Evolutionary conservation across 352 stramenopile genomes (phyloP), one percentile per base, ranked within the genome.

Genomic region (Globisporangium takayamanum): DNA sequence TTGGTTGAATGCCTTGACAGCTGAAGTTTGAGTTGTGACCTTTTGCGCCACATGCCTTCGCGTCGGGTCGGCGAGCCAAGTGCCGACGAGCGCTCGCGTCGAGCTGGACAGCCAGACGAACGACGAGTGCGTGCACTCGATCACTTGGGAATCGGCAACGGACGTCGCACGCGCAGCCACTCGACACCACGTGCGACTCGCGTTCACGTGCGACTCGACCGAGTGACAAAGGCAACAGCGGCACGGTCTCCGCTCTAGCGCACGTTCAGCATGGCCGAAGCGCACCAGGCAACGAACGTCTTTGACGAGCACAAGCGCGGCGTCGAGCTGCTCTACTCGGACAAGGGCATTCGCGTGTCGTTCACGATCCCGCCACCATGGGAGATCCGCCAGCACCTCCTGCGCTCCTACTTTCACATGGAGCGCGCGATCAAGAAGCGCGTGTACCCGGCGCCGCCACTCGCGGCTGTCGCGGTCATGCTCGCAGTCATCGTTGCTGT

Each of bases 221-320:
- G 41, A 15, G 12, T 16, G 15, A 47, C 41, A 14, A 20, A n/a
- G 15, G 6, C 11, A 20, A 11, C 18, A 18, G 20, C 8, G 15
- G 56, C 42, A 49, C n/a, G 25, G 20, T 39, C 28, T 37, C 42
- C 10, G 15, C 22, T 18, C 33, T 37, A 11, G 26, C 15, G 8
- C 18, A 12, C 16, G 52, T 18, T 14, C 47, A 60, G 36, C 60
- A 95, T 95, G 85, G 85, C 85, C 3, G 85, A 95, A 89, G 85
- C 85, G 44, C 81, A 92, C 59, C 81, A 92, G 26, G 85, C 85
- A 62, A 92, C 84, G 57, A 76, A 74, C 61, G 85, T 93, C 53
- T 95, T 93, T 59, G 83, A 87, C 39, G 85, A 91, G 66, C 83
- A 93, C 80, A 91, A 92, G 68, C 83, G 81, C 60, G 81, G 82